Conservation (phyloP, 1,139 yeast genomes). For the Suhomyces taliae region DNA sequence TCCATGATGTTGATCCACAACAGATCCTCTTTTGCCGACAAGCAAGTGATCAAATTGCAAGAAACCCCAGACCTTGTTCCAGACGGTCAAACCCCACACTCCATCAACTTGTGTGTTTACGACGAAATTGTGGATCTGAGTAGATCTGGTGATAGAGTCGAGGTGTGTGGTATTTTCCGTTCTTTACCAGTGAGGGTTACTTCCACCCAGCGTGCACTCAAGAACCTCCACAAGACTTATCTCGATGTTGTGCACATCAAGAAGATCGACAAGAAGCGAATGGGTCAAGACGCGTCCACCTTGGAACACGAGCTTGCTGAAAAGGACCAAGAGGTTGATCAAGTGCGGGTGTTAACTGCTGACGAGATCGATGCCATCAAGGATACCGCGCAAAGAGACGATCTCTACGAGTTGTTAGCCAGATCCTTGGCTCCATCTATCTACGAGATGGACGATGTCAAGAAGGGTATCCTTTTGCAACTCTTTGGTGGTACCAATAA, state of each 20-base stretch:
- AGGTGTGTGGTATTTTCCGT: conserved; percentile 93
- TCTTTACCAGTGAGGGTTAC: conserved; percentile 90
- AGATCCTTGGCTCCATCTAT: conserved; percentile 95
- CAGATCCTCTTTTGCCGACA: conserved; percentile 89
- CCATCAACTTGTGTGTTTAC: conserved; percentile 89
- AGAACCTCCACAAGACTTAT: conserved; percentile 85
- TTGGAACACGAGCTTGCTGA: conserved; percentile 43
- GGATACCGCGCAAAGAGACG: conserved; percentile 64
- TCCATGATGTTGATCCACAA: conserved; percentile 92
- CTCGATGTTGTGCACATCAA: conserved; percentile 91
- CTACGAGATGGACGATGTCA: conserved; percentile 93
- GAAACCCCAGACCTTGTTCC: conserved; percentile 99
- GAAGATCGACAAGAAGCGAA: conserved; percentile 77
- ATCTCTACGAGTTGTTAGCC: conserved; percentile 83
- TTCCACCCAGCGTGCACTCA: conserved; percentile 79
- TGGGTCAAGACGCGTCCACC: conserved; percentile 80
- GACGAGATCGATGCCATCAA: conserved; percentile 68
- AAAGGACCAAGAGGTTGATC: conserved; percentile 71
- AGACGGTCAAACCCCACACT: conserved; percentile 98
- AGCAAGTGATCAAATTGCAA: conserved; percentile 89
- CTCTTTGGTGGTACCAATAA: conserved; percentile 95
- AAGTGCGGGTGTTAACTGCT: conserved; percentile 62
- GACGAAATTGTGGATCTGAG: conserved; percentile 94
- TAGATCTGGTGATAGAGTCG: conserved; percentile 95
- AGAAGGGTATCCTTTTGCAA: conserved; percentile 89